Base-by-base conservation (phyloP, 2,329 filamentous ascomycete species). In the Madurella mycetomatis region DNA sequence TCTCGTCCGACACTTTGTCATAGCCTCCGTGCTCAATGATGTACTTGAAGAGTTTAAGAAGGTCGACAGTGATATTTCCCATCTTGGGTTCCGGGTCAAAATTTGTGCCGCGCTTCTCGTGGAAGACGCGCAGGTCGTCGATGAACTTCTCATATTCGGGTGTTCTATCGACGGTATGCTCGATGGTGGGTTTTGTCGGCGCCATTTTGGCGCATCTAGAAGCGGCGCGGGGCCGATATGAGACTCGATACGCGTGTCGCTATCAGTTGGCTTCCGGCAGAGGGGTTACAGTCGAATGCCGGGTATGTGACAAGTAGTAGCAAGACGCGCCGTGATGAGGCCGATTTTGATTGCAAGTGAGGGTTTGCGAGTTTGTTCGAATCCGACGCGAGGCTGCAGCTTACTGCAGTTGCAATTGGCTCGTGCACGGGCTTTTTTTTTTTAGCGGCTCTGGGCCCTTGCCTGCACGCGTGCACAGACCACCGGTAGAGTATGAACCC, bases 61-160 rank as follows among this genome's bases (percentile, higher is more conserved):
- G 77, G 66, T 95, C 88, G 57, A 95, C 80, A 60, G 87, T 84
- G 56, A 85, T 85, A 62, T 81, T 80, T 57, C 88, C 90, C 63
- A 95, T 84, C 72, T 89, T 91, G 49, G 90, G 90, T 68, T 92
- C 87, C 31, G 85, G 79, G 57, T 95, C 90, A 62, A 95, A 84
- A 54, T 78, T 73, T 8, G 89, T 95, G 51, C 90, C 90, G 72
- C 90, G 83, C 70, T 89, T 83, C 64, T 85, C 79, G 71, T 95
- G 90, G 67, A 90, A 95, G 45, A 78, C 82, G 48, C 77, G 80
- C 53, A 95, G 74, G 65, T 86, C 84, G 62, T 81, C 76, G 66
- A 95, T 87, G 69, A 95, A 95, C 42, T 88, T 84, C 53, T 86
- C 81, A 71, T 90, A 90, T 72, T 94, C 89, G 48, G 81, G 73